Base-by-base conservation (phyloP, 371 early-diverging fungal genomes). In the Mortierella sp. region DNA sequence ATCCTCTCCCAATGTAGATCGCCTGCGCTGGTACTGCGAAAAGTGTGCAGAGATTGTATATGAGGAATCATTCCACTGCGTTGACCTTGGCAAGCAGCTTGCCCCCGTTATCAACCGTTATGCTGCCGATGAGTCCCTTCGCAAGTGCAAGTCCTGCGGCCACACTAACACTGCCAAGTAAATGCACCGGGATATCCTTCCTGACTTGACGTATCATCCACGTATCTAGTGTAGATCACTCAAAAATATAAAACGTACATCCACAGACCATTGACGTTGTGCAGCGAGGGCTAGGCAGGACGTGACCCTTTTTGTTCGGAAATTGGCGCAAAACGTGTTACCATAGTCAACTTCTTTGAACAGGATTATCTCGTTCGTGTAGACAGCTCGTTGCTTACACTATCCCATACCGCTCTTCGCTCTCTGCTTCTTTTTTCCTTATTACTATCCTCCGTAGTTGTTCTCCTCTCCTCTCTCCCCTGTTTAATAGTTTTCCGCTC, bases 11-110 rank as follows among this genome's bases (percentile, higher is more conserved):
- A 48, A 49, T 82, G 16, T 84, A 94, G 98, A 98, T 91, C 85
- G 90, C 14, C 86, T 98, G 71, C 91, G 97, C 78, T 99, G 99
- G 99, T 99, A 99, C 90, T 99, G 99, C 89, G 94, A 94, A 56
- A 79, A 91, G 54, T 99, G 99, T 89, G 88, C 89, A 43, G 87
- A 90, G 68, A 91, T 98, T 70, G 96, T 98, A 2, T 96, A 98
- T 88, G 92, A 97, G 82, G 97, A 95, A 79, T 89, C 93, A 46
- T 99, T 99, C 88, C 91, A 96, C 82, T 98, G 98, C 83, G 90
- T 89, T 21, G 96, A 98, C 82, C 92, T 99, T 48, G 98, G 97
- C 12, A 91, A 91, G 48, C 98, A 99, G 82, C 84, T 99, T 71
- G 97, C 96, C 68, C 98, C 97, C 29, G 93, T 98, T 27, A 98